Evolutionary conservation across 2,329 filamentous ascomycete genomes (phyloP).

Genomic region (Xylariomycetidae sp.): DNA sequence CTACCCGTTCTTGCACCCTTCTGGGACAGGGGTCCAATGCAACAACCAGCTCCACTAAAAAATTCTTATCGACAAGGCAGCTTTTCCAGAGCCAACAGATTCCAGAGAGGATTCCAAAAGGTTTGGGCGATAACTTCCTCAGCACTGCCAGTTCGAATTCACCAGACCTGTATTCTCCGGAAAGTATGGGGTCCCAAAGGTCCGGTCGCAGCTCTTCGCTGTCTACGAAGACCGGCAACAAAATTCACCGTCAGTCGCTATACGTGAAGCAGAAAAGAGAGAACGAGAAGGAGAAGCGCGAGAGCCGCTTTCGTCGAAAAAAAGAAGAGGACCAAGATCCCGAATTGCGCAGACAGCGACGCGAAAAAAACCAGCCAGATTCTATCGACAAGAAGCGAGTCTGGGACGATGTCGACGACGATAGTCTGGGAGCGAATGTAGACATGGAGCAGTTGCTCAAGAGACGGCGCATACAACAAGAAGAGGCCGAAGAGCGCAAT

Average conservation of each 20-base stretch:
- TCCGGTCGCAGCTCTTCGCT: slow-evolving; percentile 8
- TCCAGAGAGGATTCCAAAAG: too few species aligned
- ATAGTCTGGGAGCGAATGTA: slow-evolving; percentile 49
- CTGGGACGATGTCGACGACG: slow-evolving; percentile 73
- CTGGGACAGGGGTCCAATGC: too few species aligned
- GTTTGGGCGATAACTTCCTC: too few species aligned
- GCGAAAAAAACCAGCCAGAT: slow-evolving; percentile 70
- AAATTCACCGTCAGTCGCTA: slow-evolving; percentile 69
- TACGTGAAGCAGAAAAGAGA: slow-evolving; percentile 76
- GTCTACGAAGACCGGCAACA: slow-evolving; percentile 54
- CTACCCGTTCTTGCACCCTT: too few species aligned
- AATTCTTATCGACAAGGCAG: too few species aligned
- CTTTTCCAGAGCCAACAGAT: too few species aligned
- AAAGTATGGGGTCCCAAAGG: slow-evolving; percentile 13
- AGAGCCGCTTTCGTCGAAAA: slow-evolving; percentile 70
- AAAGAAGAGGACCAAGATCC: slow-evolving; percentile 84
- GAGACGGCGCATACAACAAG: slow-evolving; percentile 46
- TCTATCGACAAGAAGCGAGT: slow-evolving; percentile 84
- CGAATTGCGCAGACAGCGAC: slow-evolving; percentile 62
- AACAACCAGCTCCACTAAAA: too few species aligned
- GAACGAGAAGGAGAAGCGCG: slow-evolving; percentile 66
- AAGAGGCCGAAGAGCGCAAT: slow-evolving; percentile 25
- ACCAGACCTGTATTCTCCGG: too few species aligned
- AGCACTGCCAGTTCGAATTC: too few species aligned
- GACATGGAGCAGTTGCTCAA: slow-evolving; percentile 53